Evolutionary conservation across 1,284 basidiomycete species (phyloP), one percentile per base, ranked within the genome.

Genomic region (Peniophora sp.): DNA sequence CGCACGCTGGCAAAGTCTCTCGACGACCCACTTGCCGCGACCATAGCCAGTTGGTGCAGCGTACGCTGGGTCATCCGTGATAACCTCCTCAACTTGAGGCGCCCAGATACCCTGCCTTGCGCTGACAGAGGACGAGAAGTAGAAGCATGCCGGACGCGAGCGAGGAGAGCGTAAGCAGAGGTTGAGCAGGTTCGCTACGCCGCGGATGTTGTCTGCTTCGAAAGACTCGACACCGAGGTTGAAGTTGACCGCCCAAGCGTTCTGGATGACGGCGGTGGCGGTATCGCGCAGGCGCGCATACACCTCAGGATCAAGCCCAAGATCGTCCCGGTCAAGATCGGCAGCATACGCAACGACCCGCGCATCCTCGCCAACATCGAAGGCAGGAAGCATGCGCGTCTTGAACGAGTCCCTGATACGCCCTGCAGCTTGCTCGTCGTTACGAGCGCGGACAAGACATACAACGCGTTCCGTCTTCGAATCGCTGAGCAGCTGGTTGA

Each of bases 11-110:
- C 75, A 76, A 0, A 84, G 51, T 57, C 75, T 77, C 66, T 85
- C 82, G 0, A 73, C 75, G 0, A 83, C 76, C 79, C 81, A 84
- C 59, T 85, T 85, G 49, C 65, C 70, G 48, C 73, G 61, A 3
- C 77, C 81, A 56, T 83, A 83, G 22, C 81, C 81, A 50, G 79
- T 76, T 2, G 63, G 61, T 9, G 69, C 69, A 0, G 75, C 73
- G 27, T 67, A 63, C 1, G 55, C 59, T 1, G 75, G 67, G 27
- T 67, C 56, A 5, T 61, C 54, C 10, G 67, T 61, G 48, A 75
- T 67, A 10, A 62, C 62, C 54, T 80, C 76, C 2, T 62, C 57
- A 2, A 32, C 27, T 12, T 32, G 27, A 32, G 27, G 27, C 12
- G 27, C 27, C 27, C 27, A 32, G 27, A 32, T 32, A 12, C 27